Evolutionary conservation across 768 basidiomycete species (phyloP).

Genomic region (Lactifluus hygrophoroides): DNA sequence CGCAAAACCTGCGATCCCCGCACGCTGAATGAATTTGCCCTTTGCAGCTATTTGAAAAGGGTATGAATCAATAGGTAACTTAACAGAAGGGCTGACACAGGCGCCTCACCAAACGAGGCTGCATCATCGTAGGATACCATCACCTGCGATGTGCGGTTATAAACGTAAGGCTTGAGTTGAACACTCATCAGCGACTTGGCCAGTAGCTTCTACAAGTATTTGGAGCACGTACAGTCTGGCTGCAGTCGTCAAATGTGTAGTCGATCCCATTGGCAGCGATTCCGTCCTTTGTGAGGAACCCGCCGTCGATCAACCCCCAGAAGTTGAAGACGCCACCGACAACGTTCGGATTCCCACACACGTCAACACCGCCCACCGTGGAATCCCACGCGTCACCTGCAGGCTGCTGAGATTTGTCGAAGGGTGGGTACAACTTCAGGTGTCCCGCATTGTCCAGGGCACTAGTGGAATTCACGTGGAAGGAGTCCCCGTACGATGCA

Average conservation of each 20-base stretch:
- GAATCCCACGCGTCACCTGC: conserved; percentile 41
- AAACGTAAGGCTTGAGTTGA: conserved; percentile 49
- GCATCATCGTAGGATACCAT: too few species aligned
- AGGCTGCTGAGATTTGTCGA: conserved; percentile 12
- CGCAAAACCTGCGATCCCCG: too few species aligned
- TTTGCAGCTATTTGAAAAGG: too few species aligned
- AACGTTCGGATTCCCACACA: conserved; percentile 44
- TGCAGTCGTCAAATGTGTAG: conserved; percentile 47
- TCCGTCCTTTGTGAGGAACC: not conserved
- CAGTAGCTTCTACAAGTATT: not conserved
- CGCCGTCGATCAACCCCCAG: conserved; percentile 41
- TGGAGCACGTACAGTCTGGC: conserved; percentile 52
- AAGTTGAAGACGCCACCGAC: too few species aligned
- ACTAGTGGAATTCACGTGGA: conserved; percentile 33
- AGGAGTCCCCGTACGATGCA: conserved; percentile 71
- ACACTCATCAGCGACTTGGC: not conserved
- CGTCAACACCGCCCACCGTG: conserved; percentile 34
- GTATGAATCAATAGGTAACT: too few species aligned
- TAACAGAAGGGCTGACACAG: too few species aligned
- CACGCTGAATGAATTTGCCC: too few species aligned
- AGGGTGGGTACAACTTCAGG: conserved; percentile 12
- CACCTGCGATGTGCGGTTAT: too few species aligned
- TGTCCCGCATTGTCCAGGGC: conserved; percentile 10
- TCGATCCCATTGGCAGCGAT: too few species aligned
- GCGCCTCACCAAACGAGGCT: too few species aligned